Evolutionary conservation across 768 basidiomycete species (phyloP), one percentile per base, ranked within the genome.

Genomic region (Erythrobasidium yunnanense): DNA sequence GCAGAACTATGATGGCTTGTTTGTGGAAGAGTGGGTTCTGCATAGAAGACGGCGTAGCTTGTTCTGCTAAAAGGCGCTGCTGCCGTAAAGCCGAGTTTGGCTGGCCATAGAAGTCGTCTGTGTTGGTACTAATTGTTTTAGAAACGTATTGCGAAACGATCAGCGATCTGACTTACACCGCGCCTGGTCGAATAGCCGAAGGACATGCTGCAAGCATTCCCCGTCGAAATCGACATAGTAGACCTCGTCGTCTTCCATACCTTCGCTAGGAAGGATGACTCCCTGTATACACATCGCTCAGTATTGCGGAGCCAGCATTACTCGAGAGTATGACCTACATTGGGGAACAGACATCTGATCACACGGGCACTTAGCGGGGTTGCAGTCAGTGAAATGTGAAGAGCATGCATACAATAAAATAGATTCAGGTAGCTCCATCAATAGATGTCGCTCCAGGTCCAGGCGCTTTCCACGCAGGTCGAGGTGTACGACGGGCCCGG

Each of bases 191-290:
- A 95, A 99, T 82, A 97, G 97, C 45, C 82, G 80, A 29, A 99
- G 83, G 52, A 97, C 90, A 76, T 85, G 97, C 77, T 85, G 81
- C 78, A 99, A 95, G 77, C 92, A 96, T 47, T 90, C 86, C 58
- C 93, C 90, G 78, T 99, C 95, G 75, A 96, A 99, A 76, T 97
- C 93, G 74, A 97, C 92, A 42, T 82, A 88, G 76, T 95, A 97
- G 25, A 96, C 91, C 74, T 93, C 92, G 71, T 85, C 83, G 50
- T 88, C 88, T 53, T 88, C 87, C 46, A 83, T 84, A 68, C 83
- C 82, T 42, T 84, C 87, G 27, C 50, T 34, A 18, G 30, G 7
- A 17, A 33, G 33, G 3, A 72, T 25, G 92, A 88, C 68, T 91
- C 81, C 74, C 87, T 90, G 58, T 96, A 81, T 38, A 96, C 90